Conservation (phyloP, 1,284 basidiomycete species). For the Ganoderma sinense region DNA sequence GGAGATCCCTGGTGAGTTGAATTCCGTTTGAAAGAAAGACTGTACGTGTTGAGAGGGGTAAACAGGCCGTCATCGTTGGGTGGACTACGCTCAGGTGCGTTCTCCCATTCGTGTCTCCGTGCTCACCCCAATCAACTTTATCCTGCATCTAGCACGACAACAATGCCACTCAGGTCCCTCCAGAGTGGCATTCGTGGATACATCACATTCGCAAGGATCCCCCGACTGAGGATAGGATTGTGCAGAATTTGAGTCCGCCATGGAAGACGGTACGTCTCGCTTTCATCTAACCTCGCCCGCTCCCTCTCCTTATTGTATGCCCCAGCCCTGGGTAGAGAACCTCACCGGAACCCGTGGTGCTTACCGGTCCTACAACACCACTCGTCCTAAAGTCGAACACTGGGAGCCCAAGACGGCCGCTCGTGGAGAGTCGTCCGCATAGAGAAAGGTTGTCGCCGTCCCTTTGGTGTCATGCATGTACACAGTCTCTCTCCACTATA, state of each 20-base stretch:
- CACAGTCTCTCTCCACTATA: slow-evolving; percentile 6
- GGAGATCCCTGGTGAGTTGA: slow-evolving; percentile 79
- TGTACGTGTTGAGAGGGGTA: neutral
- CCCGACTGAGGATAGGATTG: slow-evolving; percentile 77
- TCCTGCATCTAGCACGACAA: slow-evolving; percentile 69
- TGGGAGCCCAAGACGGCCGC: slow-evolving; percentile 83
- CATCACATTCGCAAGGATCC: slow-evolving; percentile 87
- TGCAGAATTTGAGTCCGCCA: slow-evolving; percentile 72
- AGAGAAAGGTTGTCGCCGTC: neutral
- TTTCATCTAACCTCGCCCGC: neutral
- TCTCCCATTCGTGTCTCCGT: neutral
- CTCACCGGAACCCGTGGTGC: slow-evolving; percentile 91
- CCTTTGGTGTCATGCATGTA: slow-evolving; percentile 13
- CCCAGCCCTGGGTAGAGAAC: slow-evolving; percentile 83
- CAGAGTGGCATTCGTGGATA: slow-evolving; percentile 96
- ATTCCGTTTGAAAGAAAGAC: neutral
- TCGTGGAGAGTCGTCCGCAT: slow-evolving; percentile 45
- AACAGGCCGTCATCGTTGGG: slow-evolving; percentile 91
- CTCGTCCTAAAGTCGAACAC: slow-evolving; percentile 77
- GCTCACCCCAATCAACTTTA: neutral
- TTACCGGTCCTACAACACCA: slow-evolving; percentile 90
- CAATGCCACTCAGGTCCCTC: slow-evolving; percentile 89
- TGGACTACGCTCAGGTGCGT: slow-evolving; percentile 86
- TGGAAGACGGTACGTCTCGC: slow-evolving; percentile 82
- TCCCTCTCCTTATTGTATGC: neutral